Conservation (phyloP, 441 rosid species). For the Euphorbia schlechtendalii region DNA sequence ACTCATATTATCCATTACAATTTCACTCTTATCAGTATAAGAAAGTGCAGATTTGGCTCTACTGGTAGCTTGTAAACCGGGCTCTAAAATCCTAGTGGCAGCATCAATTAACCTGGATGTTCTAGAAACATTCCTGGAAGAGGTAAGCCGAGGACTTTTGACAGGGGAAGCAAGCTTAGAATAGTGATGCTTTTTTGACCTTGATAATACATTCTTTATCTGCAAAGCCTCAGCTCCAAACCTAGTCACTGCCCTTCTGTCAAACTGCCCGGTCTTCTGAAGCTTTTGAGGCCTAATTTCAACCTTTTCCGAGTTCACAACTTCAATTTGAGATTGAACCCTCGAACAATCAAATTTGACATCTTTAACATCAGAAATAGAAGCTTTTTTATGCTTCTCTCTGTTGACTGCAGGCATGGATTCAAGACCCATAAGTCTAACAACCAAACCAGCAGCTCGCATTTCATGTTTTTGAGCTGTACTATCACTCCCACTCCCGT, state of each 20-base stretch:
- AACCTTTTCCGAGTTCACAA: no score
- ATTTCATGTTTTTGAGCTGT: constrained; percentile 47
- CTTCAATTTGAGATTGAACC: no score
- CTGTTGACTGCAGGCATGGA: constrained; percentile 58
- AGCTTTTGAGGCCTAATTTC: constrained; percentile 90
- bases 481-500: constrained; percentile 20
- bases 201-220: constrained; percentile 59
- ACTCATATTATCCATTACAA: constrained; percentile 17
- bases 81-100: constrained; percentile 80
- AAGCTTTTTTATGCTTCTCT: constrained; percentile 48
- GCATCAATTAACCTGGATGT: constrained; percentile 69
- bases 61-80: constrained; percentile 60
- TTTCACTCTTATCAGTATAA: constrained; percentile 36
- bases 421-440: constrained; percentile 95
- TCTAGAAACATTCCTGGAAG: constrained; percentile 40
- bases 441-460: constrained; percentile 70
- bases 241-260: constrained; percentile 47
- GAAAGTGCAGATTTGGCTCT: constrained; percentile 49
- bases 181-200: constrained; percentile 54
- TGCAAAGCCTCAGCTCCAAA: constrained; percentile 82
- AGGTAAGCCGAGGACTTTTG: constrained; percentile 56
- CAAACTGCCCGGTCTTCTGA: constrained; percentile 57
- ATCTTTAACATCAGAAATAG: constrained; percentile 23
- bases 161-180: constrained; percentile 54
- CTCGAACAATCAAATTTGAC: constrained; percentile 23